Evolutionary conservation across 1,139 yeast species (phyloP), one percentile per base, ranked within the genome.

Genomic region (Debaryomyces coudertii): DNA sequence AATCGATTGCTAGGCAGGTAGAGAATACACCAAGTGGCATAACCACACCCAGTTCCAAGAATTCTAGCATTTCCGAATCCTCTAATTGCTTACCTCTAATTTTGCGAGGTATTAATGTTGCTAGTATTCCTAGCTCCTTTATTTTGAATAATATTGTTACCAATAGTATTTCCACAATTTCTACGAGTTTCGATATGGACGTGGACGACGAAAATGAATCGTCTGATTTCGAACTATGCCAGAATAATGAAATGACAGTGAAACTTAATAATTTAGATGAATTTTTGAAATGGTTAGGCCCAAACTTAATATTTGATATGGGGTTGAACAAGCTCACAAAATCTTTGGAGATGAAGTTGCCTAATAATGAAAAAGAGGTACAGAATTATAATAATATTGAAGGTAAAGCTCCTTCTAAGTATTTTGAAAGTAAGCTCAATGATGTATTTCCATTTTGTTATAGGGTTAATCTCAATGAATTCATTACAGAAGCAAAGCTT

Each of bases 1-100:
- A 42, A 12, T 4, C 28, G 12, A 14, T 30, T 18, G 28, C 22
- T 16, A 25, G 16, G 20, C 22, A 25, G 4, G 22, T 20, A 14
- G 37, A 38, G 15, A 12, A 38, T n/a, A 16, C 28, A n/a, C 14
- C 31, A 12, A 38, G 41, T n/a, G 30, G 34, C 7, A 28, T 38
- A n/a, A 38, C 34, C 9, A 38, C 41, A 5, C 41, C 41, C 4
- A 38, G 28, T 5, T 27, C 44, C 7, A 56, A 57, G 36, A 44
- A 50, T 3, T 23, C 43, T 15, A 45, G 47, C 8, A 53, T 58
- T 5, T 54, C 66, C 1, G 79, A 73, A 45, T 68, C 79, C 0
- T 68, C 77, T 1, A 84, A 82, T 53, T 82, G 83, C 58, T 62
- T 85, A 31, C 90, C 90, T 1, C 80, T 85, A 59, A 71, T 85